Percentiles rank a stretch among this genome's conserved stretches.
Conservation (phyloP, 2,329 filamentous ascomycete species). For the Dothistroma septosporum region DNA sequence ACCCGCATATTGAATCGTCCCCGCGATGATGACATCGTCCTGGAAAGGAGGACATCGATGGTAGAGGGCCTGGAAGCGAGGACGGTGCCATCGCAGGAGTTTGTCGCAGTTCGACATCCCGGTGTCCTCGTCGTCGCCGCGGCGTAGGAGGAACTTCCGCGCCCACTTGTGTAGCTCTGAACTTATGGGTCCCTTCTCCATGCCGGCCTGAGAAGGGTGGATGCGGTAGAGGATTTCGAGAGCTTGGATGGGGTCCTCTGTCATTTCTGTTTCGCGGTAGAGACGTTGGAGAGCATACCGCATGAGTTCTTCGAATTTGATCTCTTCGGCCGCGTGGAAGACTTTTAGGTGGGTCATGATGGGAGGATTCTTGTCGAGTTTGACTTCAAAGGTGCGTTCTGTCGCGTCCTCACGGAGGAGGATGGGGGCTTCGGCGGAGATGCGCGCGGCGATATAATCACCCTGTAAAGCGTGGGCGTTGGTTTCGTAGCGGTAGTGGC, state of each 20-base stretch:
- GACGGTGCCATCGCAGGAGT: background rate
- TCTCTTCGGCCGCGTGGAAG: conserved; percentile 34
- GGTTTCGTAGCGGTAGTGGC: conserved; percentile 11
- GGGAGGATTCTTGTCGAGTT: background rate
- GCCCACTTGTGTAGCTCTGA: conserved; percentile 27
- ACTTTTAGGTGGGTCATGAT: conserved; percentile 27
- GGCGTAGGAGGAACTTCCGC: conserved; percentile 21
- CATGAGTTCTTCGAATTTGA: conserved; percentile 39
- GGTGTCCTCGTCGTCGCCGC: conserved; percentile 4
- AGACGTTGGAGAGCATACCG: conserved; percentile 35
- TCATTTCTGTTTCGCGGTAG: conserved; percentile 29
- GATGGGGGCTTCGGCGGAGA: background rate
- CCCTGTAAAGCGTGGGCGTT: background rate
- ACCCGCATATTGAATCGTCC: background rate
- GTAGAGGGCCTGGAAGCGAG: background rate
- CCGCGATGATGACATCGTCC: conserved; percentile 3
- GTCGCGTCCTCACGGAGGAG: background rate
- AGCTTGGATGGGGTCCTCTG: conserved; percentile 36
- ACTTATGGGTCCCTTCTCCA: conserved; percentile 14
- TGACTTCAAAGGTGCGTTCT: background rate
- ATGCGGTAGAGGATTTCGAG: conserved; percentile 36
- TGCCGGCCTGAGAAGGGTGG: conserved; percentile 6
- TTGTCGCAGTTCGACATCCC: background rate
- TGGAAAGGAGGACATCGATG: background rate
- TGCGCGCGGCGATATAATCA: background rate